Percentiles rank a stretch among this genome's conserved stretches.
Conservation (phyloP, 371 early-diverging fungal genomes). For the Nematocida ironsii region DNA sequence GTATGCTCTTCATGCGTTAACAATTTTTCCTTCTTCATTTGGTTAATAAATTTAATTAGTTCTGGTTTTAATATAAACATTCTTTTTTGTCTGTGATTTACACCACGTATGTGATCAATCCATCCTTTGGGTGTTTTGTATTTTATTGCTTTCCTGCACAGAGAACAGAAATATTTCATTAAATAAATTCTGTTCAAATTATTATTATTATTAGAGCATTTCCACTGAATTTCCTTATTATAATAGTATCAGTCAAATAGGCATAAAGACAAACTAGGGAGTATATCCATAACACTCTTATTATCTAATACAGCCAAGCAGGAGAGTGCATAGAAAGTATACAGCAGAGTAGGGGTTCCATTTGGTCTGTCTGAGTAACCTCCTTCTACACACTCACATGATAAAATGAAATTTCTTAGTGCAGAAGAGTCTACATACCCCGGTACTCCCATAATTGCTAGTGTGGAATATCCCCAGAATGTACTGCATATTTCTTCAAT, state of each 20-base stretch:
- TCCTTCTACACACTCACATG: constrained; percentile 78
- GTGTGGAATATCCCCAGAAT: constrained; percentile 90
- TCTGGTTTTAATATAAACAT: background rate
- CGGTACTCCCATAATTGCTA: constrained; percentile 77
- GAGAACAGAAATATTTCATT: constrained; percentile 28
- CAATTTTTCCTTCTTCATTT: background rate
- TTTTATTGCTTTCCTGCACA: constrained; percentile 18
- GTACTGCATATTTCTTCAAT: constrained; percentile 95
- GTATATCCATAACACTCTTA: constrained; percentile 23
- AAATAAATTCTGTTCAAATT: background rate
- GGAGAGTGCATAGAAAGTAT: constrained; percentile 87
- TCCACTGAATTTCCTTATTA: background rate
- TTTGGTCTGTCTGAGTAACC: constrained; percentile 90
- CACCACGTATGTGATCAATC: constrained; percentile 50
- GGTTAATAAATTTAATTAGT: background rate
- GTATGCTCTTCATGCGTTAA: background rate
- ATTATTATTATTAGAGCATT: background rate
- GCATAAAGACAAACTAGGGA: constrained; percentile 63
- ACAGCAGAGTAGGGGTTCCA: constrained; percentile 86
- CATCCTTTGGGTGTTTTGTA: constrained; percentile 28
- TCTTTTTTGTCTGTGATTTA: constrained; percentile 9
- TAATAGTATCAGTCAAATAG: constrained; percentile 14
- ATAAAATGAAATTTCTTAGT: constrained; percentile 77
- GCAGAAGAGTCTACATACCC: constrained; percentile 81
- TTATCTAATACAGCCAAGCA: constrained; percentile 69